Evolutionary conservation across 306 rosid species (phyloP).

Genomic region (Sicyos baderoa): DNA sequence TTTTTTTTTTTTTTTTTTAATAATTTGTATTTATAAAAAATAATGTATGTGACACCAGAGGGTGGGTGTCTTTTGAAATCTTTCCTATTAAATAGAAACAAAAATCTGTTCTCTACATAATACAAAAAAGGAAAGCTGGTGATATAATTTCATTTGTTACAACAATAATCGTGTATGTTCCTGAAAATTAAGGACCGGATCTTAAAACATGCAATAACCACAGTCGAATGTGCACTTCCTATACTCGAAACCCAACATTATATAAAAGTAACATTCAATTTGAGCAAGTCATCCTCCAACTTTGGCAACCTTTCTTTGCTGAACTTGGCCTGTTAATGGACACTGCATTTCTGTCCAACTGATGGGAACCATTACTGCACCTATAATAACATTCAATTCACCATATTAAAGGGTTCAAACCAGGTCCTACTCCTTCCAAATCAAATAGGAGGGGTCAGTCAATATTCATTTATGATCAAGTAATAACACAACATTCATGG

Average conservation of each 20-base stretch:
- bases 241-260: neutral
- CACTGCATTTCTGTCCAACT: conserved; percentile 97
- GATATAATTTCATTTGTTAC: neutral
- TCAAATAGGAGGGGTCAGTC: neutral
- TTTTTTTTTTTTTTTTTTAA: no score
- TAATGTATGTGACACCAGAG: no score
- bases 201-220: neutral
- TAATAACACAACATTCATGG: neutral
- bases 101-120: neutral
- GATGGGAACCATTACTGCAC: conserved; percentile 71
- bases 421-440: neutral
- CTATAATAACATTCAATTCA: conserved; percentile 26
- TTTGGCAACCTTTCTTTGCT: conserved; percentile 86
- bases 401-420: neutral
- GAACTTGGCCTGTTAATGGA: conserved; percentile 72
- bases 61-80: no score
- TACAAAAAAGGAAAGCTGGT: neutral
- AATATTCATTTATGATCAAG: neutral
- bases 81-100: neutral
- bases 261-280: neutral
- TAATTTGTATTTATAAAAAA: no score
- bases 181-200: neutral
- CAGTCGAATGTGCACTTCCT: neutral
- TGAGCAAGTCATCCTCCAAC: conserved; percentile 41
- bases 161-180: neutral